Evolutionary conservation across 179 eudicot species (phyloP), one percentile per base, ranked within the genome.

Genomic region (Carnegiea gigantea): DNA sequence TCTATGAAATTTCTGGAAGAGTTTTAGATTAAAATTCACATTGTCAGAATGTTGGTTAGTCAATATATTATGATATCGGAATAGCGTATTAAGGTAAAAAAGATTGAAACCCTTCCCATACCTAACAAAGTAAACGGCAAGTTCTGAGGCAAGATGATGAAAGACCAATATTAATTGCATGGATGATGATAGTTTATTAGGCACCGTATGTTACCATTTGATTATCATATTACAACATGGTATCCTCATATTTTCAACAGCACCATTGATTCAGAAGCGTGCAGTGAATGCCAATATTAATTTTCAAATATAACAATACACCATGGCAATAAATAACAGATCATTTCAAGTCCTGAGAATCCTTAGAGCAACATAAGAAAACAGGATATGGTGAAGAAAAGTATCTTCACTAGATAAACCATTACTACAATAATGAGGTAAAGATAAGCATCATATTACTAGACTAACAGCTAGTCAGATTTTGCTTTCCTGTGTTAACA

Each of bases 401-500:
- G 14, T 75, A 75, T 10, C 14, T 43, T n/a, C 15, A 33, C 20
- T 33, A 17, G 7, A 76, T 76, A 13, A 36, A 70, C 20, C 43
- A 54, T 57, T 75, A 73, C 49, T 51, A 49, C 49, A 30, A 65
- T 54, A 23, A 59, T 23, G 57, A 24, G 26, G 77, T 59, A 24
- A 59, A 43, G 36, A 79, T 74, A 62, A 73, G 30, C 17, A 36
- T 62, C 49, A 82, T 44, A 57, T 71, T 53, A 72, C 11, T 70
- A 53, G 51, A 21, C 57, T 20, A 44, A 68, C 26, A 78, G 30
- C 44, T 64, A 26, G 62, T n/a, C 65, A 46, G 33, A 20, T 48
- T 1, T 65, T 12, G 23, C 53, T 40, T 40, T 40, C 8, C 44
- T 68, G 40, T 48, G 54, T 38, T 4, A 78, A 75, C 53, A 48